Evolutionary conservation across 768 basidiomycete species (phyloP).

Genomic region (Phylloporus sp.): DNA sequence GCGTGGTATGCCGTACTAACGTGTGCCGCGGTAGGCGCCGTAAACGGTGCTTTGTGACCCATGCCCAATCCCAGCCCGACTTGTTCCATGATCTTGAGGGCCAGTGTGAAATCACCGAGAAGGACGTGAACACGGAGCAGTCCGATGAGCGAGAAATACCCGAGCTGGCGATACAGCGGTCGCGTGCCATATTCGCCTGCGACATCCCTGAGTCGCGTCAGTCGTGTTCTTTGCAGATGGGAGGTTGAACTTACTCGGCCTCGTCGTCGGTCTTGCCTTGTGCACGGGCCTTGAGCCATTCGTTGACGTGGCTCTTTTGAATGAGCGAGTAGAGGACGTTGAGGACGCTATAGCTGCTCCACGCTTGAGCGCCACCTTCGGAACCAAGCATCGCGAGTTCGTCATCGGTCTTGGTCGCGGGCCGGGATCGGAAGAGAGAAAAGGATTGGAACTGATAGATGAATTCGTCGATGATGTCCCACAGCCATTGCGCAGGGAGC

Average conservation of each 20-base stretch:
- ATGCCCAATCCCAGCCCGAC: conserved; percentile 90
- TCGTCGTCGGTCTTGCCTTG: conserved; percentile 78
- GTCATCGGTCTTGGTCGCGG: conserved; percentile 83
- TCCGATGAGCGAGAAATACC: conserved; percentile 95
- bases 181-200: conserved; percentile 88
- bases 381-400: conserved; percentile 80
- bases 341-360: conserved; percentile 97
- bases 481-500: conserved; percentile 95
- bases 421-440: conserved; percentile 84
- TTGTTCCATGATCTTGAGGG: conserved; percentile 90
- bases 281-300: conserved; percentile 80
- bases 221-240: not conserved
- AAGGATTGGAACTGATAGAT: conserved; percentile 99
- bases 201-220: conserved; percentile 52
- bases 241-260: conserved; percentile 56
- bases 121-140: conserved; percentile 93
- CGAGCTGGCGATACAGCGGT: conserved; percentile 90
- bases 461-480: conserved; percentile 97
- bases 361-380: conserved; percentile 72
- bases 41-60: conserved; percentile 89
- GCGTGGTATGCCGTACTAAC: conserved; percentile 94
- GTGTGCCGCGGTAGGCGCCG: conserved; percentile 94
- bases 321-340: conserved; percentile 98
- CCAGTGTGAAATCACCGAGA: conserved; percentile 93
- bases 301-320: conserved; percentile 94